Conservation (phyloP, 306 rosid genomes). For the Cercis canadensis region DNA sequence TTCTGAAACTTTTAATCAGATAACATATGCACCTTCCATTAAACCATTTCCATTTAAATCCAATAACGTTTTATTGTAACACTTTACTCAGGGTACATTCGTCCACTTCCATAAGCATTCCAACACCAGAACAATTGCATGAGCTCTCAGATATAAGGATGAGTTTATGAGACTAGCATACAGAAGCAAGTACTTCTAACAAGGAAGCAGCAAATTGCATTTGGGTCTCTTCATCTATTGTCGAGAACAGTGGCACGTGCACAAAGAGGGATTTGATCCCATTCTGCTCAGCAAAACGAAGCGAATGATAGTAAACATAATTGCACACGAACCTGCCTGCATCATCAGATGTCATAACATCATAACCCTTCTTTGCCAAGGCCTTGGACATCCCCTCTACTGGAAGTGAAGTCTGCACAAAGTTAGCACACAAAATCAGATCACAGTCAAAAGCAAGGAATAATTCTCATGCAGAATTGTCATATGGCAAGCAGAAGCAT, state of each 20-base stretch:
- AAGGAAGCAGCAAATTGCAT: slow-evolving; percentile 90
- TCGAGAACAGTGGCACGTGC: slow-evolving; percentile 88
- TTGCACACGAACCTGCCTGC: slow-evolving; percentile 98
- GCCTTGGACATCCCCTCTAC: slow-evolving; percentile 80
- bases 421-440: slow-evolving; percentile 19
- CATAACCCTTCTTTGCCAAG: slow-evolving; percentile 72
- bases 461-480: slow-evolving; percentile 42
- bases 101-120: slow-evolving; percentile 36
- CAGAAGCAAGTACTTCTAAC: slow-evolving; percentile 77
- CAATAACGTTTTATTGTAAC: slow-evolving; percentile 30
- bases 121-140: slow-evolving; percentile 32
- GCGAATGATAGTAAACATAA: slow-evolving; percentile 94
- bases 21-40: slow-evolving; percentile 31
- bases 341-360: slow-evolving; percentile 89
- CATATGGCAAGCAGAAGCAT: not conserved
- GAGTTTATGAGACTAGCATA: slow-evolving; percentile 46
- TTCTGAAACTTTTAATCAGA: slow-evolving; percentile 20
- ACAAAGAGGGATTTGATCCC: slow-evolving; percentile 80
- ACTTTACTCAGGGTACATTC: slow-evolving; percentile 43
- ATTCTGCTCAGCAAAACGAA: slow-evolving; percentile 79
- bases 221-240: slow-evolving; percentile 79
- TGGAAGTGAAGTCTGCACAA: slow-evolving; percentile 78
- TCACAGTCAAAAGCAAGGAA: not conserved
- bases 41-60: slow-evolving; percentile 34
- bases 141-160: slow-evolving; percentile 14